These are phyloP conservation scores for Colletotrichum truncatum DNA, from an alignment of 2,329 filamentous ascomycete species.

Conservation along the genomic window DNA sequence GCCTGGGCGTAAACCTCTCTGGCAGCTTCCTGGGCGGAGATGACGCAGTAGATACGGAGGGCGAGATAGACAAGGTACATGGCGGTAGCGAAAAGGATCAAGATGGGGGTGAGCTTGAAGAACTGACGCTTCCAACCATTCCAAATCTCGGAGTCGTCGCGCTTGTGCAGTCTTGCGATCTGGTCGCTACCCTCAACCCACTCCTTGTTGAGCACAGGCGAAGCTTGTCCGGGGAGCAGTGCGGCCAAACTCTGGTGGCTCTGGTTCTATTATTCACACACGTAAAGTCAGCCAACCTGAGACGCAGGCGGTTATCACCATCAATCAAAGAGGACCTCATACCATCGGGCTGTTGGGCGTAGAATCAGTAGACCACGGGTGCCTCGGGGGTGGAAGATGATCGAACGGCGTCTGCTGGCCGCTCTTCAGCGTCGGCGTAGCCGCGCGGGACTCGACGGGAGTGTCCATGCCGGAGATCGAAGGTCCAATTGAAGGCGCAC, in stretches of 20 bases:
- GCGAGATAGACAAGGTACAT: constrained; percentile 59
- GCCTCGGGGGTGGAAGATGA: constrained; percentile 18
- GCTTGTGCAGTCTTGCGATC: constrained; percentile 51
- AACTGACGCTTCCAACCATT: constrained; percentile 53
- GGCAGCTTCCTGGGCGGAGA: constrained; percentile 56
- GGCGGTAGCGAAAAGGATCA: constrained; percentile 51
- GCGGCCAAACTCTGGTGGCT: constrained; percentile 52
- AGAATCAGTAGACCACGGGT: constrained; percentile 22
- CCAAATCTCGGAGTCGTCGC: constrained; percentile 54
- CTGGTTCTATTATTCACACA: constrained; percentile 43
- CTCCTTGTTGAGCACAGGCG: constrained; percentile 41
- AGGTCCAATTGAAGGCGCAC: constrained; percentile 23
- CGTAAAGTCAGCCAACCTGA: not conserved
- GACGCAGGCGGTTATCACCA: too few species aligned
- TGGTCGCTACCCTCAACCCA: constrained; percentile 41
- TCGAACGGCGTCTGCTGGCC: constrained; percentile 37
- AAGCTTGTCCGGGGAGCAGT: constrained; percentile 44
- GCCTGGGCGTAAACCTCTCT: constrained; percentile 55
- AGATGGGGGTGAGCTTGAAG: constrained; percentile 46
- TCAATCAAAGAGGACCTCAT: not conserved
- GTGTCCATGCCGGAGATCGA: constrained; percentile 32
- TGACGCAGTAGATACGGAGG: constrained; percentile 60
- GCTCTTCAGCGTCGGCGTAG: constrained; percentile 40
- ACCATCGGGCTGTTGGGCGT: constrained; percentile 39
- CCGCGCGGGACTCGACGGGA: constrained; percentile 35